Conservation (phyloP, 805 yeast species). For the Cyberlindnera euphorbiae region DNA sequence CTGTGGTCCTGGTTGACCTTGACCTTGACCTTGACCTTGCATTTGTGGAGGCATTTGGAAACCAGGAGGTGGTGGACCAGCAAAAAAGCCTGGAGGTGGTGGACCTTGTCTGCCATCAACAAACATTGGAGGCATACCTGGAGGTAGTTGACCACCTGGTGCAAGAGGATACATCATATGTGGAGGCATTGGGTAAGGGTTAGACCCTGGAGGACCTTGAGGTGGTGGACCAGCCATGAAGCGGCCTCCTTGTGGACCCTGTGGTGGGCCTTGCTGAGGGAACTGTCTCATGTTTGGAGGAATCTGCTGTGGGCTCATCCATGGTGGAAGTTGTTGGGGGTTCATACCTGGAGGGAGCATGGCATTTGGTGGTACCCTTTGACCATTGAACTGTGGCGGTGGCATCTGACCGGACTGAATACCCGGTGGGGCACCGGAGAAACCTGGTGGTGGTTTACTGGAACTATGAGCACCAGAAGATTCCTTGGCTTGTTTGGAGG, state of each 20-base stretch:
- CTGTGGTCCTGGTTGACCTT: conserved; percentile 2
- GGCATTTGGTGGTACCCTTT: conserved; percentile 9
- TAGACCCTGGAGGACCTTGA: conserved; percentile 3
- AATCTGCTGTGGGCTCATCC: conserved; percentile 15
- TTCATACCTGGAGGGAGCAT: conserved; percentile 17
- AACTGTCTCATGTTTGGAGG: conserved; percentile 19
- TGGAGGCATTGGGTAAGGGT: conserved; percentile 13
- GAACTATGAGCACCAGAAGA: background rate
- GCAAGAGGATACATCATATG: conserved; percentile 11
- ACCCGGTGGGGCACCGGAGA: conserved; percentile 9
- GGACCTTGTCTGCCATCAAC: conserved; percentile 12
- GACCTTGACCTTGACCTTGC: conserved; percentile 4
- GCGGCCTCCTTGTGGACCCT: conserved; percentile 7
- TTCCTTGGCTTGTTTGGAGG: background rate
- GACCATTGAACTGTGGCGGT: conserved; percentile 19
- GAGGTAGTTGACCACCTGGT: conserved; percentile 8
- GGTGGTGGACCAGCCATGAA: conserved; percentile 9
- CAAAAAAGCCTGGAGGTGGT: conserved; percentile 22
- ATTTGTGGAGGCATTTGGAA: conserved; percentile 13
- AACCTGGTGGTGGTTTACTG: conserved; percentile 6
- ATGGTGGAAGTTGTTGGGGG: conserved; percentile 18
- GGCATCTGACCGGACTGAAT: conserved; percentile 15
- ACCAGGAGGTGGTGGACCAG: conserved; percentile 22
- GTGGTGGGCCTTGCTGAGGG: conserved; percentile 15
- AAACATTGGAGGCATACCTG: conserved; percentile 9